Conservation (phyloP, 352 stramenopile species). For the Globisporangium cylindrosporum region DNA sequence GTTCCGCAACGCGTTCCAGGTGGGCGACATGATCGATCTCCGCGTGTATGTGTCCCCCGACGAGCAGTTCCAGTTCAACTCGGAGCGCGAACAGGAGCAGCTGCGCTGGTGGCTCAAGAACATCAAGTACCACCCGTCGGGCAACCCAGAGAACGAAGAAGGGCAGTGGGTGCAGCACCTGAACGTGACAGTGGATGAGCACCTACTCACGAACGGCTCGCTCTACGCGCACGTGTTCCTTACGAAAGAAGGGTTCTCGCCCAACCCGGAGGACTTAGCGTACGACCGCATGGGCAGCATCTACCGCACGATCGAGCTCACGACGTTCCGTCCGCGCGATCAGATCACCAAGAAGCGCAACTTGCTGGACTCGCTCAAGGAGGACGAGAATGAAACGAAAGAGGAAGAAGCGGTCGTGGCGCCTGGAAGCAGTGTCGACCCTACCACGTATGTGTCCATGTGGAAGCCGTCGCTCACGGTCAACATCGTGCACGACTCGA, state of each 20-base stretch:
- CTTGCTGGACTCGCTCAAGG: conserved; percentile 35
- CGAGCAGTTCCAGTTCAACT: conserved; percentile 47
- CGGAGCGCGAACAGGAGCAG: conserved; percentile 46
- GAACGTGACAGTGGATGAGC: conserved; percentile 74
- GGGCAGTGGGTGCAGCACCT: conserved; percentile 40
- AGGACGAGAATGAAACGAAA: conserved; percentile 18
- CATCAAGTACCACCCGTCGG: conserved; percentile 46
- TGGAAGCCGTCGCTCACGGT: conserved; percentile 77
- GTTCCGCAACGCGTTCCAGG: conserved; percentile 57
- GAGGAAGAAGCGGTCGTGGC: conserved; percentile 5
- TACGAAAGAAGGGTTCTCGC: conserved; percentile 65
- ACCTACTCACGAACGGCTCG: conserved; percentile 72
- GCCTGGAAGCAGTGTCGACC: conserved; percentile 19
- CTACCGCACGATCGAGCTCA: conserved; percentile 62
- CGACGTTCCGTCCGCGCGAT: conserved; percentile 68
- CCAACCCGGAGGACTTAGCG: conserved; percentile 57
- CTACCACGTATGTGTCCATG: conserved; percentile 64
- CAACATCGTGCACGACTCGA: conserved; percentile 72
- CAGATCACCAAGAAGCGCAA: conserved; percentile 81
- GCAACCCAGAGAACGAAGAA: conserved; percentile 51
- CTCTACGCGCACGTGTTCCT: conserved; percentile 86
- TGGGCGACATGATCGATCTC: conserved; percentile 49
- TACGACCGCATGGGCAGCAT: conserved; percentile 56
- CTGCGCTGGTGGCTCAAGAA: conserved; percentile 58
- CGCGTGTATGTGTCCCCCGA: conserved; percentile 67